Evolutionary conservation across 352 stramenopile genomes (phyloP), one percentile per base, ranked within the genome.

Genomic region (Thalassiosira delicatula): DNA sequence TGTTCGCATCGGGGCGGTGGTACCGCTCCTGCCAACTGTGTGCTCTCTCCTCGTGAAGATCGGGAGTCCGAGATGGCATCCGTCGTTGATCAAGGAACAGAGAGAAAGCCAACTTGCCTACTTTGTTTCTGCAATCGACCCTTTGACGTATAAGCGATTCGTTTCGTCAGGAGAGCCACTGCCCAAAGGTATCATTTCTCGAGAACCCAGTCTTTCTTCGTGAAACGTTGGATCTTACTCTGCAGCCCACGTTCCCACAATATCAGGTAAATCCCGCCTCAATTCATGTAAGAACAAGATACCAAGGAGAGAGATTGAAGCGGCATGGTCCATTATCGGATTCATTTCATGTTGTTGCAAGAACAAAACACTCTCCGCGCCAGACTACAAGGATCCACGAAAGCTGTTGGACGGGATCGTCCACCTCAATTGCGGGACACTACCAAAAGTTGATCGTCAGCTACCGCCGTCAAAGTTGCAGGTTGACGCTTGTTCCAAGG

Each of bases 61-160:
- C 25, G 69, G 40, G 19, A 17, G 25, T 27, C 70, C 65, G 54
- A 35, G 30, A 25, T 87, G 80, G 80, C 54, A 71, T 61, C 27
- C n/a, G 23, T 87, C 80, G 9, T 61, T 68, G 53, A 56, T 72
- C n/a, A 65, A 59, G 12, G 72, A 85, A 17, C 27, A 63, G 27
- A 78, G 82, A 54, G 66, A 79, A 44, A 74, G 77, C 72, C 40
- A 66, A 27, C 44, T 11, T n/a, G 37, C 54, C 70, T 79, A 53
- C n/a, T 83, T 79, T 60, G 80, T 87, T 33, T 81, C 80, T 49
- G 59, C 75, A 17, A 49, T 87, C 17, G 67, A 81, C 70, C 80
- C 80, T 46, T 56, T 74, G 46, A 53, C 54, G n/a, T 70, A 87
- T 65, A n/a, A n/a, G n/a, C n/a, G n/a, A n/a, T n/a, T n/a, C n/a